phyloP scores from a whole-genome alignment of 75 land plant genomes.

The Pinus taeda region DNA sequence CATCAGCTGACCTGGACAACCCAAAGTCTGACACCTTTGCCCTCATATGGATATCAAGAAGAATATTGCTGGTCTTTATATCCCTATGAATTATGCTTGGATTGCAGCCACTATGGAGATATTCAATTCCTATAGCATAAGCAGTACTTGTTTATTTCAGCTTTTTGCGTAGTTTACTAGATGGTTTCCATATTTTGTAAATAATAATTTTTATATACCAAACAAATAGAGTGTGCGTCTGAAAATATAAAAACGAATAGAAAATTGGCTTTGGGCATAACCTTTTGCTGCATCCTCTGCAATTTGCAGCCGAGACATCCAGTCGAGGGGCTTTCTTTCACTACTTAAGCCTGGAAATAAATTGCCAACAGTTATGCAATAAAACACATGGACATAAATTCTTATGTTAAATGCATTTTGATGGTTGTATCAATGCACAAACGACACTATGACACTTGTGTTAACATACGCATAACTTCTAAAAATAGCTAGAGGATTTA shows the following conservation, averaged over 20 bases:
- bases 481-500: neutral
- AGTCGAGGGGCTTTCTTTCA: conserved; percentile 34
- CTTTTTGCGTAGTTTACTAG: neutral
- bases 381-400: neutral
- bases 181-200: too few species aligned
- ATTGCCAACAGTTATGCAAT: neutral
- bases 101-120: conserved; percentile 62
- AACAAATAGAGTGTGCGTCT: neutral
- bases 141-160: neutral
- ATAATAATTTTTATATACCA: too few species aligned
- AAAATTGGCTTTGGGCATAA: neutral
- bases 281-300: conserved; percentile 75
- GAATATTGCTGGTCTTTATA: conserved; percentile 63
- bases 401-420: neutral
- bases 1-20: conserved; percentile 50
- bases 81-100: conserved; percentile 71
- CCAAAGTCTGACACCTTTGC: conserved; percentile 73
- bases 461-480: conserved; percentile 6
- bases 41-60: conserved; percentile 51
- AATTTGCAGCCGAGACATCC: conserved; percentile 44
- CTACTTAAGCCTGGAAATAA: neutral
- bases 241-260: neutral
- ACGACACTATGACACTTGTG: conserved; percentile 1
- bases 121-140: conserved; percentile 42
- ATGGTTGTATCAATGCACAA: neutral